phyloP scores from a whole-genome alignment of 306 rosid genomes.

The Vigna nakashimae region DNA sequence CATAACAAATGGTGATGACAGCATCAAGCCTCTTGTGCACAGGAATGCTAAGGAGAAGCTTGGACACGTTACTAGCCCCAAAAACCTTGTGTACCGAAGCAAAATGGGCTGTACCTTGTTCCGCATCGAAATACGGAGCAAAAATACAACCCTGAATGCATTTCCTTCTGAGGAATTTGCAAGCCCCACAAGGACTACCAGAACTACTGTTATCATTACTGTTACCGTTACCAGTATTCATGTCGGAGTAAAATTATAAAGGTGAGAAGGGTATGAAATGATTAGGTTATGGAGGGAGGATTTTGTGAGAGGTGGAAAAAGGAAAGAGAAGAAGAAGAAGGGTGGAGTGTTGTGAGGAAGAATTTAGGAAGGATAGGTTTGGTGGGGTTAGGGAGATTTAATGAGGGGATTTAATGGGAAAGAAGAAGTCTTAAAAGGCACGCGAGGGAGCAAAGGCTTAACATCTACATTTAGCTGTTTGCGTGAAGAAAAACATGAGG shows the following conservation, averaged over 20 bases:
- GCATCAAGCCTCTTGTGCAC: slow-evolving; percentile 77
- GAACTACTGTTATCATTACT: slow-evolving; percentile 6
- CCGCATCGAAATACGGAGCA: slow-evolving; percentile 90
- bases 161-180: slow-evolving; percentile 85
- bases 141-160: slow-evolving; percentile 80
- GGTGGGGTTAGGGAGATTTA: slow-evolving; percentile 50
- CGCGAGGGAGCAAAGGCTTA: slow-evolving; percentile 83
- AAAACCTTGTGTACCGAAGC: slow-evolving; percentile 94
- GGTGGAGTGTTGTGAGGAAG: background rate
- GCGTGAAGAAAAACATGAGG: slow-evolving; percentile 97
- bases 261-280: background rate
- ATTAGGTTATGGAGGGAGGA: slow-evolving; percentile 37
- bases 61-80: slow-evolving; percentile 93
- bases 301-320: slow-evolving; percentile 32
- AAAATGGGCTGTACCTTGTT: slow-evolving; percentile 83
- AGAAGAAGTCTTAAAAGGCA: slow-evolving; percentile 77
- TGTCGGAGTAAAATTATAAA: too few species aligned
- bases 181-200: slow-evolving; percentile 84
- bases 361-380: slow-evolving; percentile 42
- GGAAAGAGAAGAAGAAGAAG: slow-evolving; percentile 7
- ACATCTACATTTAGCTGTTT: slow-evolving; percentile 70
- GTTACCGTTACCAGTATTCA: background rate
- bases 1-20: slow-evolving; percentile 79
- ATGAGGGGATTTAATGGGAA: slow-evolving; percentile 47
- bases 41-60: slow-evolving; percentile 79